Conservation (phyloP, 805 yeast species). For the Lipomyces yamanashiensis region DNA sequence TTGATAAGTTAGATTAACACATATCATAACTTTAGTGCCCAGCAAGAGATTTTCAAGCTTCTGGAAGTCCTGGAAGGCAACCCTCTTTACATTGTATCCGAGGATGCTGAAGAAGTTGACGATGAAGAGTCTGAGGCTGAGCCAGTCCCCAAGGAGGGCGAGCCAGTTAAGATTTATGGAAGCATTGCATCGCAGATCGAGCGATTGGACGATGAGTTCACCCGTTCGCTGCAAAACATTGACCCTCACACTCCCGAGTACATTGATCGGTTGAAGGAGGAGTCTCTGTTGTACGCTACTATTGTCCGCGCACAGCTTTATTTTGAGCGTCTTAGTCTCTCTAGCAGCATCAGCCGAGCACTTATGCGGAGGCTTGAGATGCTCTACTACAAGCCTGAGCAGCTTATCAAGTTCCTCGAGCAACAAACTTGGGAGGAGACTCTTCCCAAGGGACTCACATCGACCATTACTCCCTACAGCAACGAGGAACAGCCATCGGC, state of each 20-base stretch:
- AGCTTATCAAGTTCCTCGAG: conserved; percentile 72
- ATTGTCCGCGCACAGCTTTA: conserved; percentile 86
- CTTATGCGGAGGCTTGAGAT: conserved; percentile 86
- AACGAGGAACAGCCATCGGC: conserved; percentile 53
- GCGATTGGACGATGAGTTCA: conserved; percentile 93
- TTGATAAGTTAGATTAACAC: not conserved
- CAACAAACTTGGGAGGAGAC: conserved; percentile 69
- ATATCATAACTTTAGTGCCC: conserved; percentile 18
- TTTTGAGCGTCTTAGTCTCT: conserved; percentile 61
- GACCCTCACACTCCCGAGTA: conserved; percentile 97
- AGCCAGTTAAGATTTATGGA: conserved; percentile 73
- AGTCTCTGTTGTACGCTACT: conserved; percentile 71
- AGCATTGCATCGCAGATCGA: conserved; percentile 85
- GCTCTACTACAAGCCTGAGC: conserved; percentile 86
- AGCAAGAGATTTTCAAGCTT: conserved; percentile 60
- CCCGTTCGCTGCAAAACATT: conserved; percentile 79
- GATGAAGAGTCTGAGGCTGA: conserved; percentile 60
- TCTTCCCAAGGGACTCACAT: conserved; percentile 47
- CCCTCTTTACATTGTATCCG: conserved; percentile 69
- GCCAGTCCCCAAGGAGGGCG: conserved; percentile 42
- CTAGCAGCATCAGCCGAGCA: conserved; percentile 62
- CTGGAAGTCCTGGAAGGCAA: conserved; percentile 72
- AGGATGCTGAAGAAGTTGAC: conserved; percentile 82
- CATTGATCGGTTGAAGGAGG: conserved; percentile 87
- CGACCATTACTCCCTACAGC: conserved; percentile 47